phyloP scores from a whole-genome alignment of 1,284 basidiomycete genomes.

The Trichosporon ovoides region DNA sequence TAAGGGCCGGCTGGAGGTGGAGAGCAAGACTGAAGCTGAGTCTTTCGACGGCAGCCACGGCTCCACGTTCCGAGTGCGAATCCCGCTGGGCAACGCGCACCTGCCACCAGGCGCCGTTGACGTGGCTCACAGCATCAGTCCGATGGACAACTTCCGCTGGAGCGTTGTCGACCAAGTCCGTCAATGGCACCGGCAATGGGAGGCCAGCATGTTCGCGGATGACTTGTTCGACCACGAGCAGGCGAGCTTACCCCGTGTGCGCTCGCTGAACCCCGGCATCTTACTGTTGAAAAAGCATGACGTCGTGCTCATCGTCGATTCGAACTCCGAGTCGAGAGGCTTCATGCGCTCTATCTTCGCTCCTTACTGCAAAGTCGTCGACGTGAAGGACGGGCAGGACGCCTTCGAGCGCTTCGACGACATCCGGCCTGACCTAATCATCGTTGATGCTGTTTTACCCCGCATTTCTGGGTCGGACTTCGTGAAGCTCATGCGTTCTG shows the following conservation, averaged over 20 bases:
- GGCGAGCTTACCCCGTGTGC: background rate
- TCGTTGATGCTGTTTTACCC: slow-evolving; percentile 51
- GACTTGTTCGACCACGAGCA: slow-evolving; percentile 8
- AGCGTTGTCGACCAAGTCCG: slow-evolving; percentile 5
- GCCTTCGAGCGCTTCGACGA: slow-evolving; percentile 40
- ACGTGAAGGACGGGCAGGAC: slow-evolving; percentile 47
- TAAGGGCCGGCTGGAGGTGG: slow-evolving; percentile 47
- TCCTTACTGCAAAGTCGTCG: slow-evolving; percentile 47
- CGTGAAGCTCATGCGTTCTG: slow-evolving; percentile 23
- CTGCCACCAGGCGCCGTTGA: slow-evolving; percentile 39
- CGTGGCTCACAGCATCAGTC: background rate
- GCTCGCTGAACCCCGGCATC: slow-evolving; percentile 38
- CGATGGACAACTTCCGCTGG: background rate
- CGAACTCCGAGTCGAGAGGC: slow-evolving; percentile 31
- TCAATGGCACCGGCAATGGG: slow-evolving; percentile 5
- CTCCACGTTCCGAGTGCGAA: slow-evolving; percentile 37
- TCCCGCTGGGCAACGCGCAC: slow-evolving; percentile 40
- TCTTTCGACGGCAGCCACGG: slow-evolving; percentile 37
- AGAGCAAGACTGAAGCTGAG: slow-evolving; percentile 39
- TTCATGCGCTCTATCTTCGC: slow-evolving; percentile 44
- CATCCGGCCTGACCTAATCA: slow-evolving; percentile 36
- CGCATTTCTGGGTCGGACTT: slow-evolving; percentile 35
- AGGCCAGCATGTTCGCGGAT: background rate
- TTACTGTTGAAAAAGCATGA: slow-evolving; percentile 44
- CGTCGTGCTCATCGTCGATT: slow-evolving; percentile 44